These are phyloP conservation scores for Asclepias syriaca DNA, from an alignment of 257 asterid genomes.

Conservation along the genomic window DNA sequence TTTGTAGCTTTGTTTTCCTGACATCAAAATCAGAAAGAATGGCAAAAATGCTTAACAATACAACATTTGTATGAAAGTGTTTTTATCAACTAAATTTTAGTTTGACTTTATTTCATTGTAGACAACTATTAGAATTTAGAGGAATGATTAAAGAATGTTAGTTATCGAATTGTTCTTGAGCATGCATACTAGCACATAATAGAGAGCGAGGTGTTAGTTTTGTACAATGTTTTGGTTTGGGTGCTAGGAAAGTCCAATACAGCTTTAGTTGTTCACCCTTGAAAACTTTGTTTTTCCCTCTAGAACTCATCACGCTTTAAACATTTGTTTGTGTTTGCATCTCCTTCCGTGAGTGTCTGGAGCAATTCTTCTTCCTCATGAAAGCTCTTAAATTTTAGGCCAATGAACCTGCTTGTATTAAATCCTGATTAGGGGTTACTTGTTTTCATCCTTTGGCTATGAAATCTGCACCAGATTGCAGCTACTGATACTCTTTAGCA, in stretches of 20 bases:
- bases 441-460: neutral
- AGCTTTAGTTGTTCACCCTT: neutral
- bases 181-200: neutral
- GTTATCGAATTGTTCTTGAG: neutral
- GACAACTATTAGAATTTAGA: neutral
- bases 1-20: neutral
- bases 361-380: neutral
- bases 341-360: neutral
- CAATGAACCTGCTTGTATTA: neutral
- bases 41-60: neutral
- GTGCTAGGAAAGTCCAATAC: neutral
- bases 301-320: neutral
- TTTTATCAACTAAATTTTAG: neutral
- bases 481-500: neutral
- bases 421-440: neutral
- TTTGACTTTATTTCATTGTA: no score
- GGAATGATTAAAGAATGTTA: neutral
- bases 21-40: neutral
- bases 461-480: neutral
- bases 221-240: neutral
- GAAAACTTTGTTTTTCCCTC: neutral
- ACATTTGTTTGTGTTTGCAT: neutral
- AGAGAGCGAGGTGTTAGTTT: neutral
- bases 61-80: neutral
- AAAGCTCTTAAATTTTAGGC: neutral